Conservation (phyloP, 1,139 yeast species). For the Yarrowia galli region DNA sequence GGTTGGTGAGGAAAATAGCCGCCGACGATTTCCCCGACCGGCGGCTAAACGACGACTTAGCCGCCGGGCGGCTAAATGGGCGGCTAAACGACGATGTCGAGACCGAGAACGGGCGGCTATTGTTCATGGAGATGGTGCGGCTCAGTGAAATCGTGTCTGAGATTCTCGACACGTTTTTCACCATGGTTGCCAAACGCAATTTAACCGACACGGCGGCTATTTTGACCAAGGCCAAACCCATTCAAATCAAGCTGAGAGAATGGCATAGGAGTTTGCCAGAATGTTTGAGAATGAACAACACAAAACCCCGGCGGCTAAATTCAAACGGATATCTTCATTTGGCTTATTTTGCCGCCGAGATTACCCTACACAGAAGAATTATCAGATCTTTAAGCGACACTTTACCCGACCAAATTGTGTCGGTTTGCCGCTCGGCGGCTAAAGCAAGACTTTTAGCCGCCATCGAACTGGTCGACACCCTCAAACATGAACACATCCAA, state of each 20-base stretch:
- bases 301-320: constrained; percentile 47
- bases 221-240: constrained; percentile 78
- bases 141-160: constrained; percentile 75
- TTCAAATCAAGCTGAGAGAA: constrained; percentile 75
- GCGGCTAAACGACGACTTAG: constrained; percentile 59
- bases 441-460: constrained; percentile 80
- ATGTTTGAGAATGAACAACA: constrained; percentile 56
- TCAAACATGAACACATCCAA: constrained; percentile 81
- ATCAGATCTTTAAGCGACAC: constrained; percentile 60
- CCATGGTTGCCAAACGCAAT: constrained; percentile 67
- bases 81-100: constrained; percentile 63
- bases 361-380: constrained; percentile 81
- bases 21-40: constrained; percentile 49
- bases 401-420: constrained; percentile 68
- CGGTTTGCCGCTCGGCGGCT: constrained; percentile 85
- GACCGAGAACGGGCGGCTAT: constrained; percentile 72
- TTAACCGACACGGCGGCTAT: constrained; percentile 68
- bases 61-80: constrained; percentile 61
- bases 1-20: constrained; percentile 50
- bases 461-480: constrained; percentile 75
- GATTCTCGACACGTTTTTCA: constrained; percentile 71
- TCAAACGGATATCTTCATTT: constrained; percentile 79
- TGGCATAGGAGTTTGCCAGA: constrained; percentile 87
- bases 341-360: constrained; percentile 87
- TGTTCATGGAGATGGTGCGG: constrained; percentile 73